These are phyloP conservation scores for Cucurbita argyrosperma DNA, from an alignment of 306 rosid genomes.

Conservation along the genomic window DNA sequence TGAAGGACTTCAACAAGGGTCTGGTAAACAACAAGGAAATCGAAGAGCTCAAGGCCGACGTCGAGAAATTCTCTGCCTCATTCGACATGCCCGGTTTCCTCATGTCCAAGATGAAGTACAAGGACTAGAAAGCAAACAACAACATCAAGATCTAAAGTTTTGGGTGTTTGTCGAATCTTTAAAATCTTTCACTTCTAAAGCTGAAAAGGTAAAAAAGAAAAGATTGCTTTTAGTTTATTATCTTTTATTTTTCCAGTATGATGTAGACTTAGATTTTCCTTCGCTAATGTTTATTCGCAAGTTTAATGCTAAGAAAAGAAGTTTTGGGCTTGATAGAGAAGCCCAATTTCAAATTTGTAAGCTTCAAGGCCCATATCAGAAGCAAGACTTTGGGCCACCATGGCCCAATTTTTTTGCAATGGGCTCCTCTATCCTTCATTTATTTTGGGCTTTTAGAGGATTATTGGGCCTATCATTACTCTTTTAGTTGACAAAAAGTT, in stretches of 20 bases:
- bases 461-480: background rate
- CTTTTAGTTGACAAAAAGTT: background rate
- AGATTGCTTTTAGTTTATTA: background rate
- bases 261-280: slow-evolving; percentile 2
- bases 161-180: background rate
- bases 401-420: background rate
- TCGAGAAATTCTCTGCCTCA: slow-evolving; percentile 60
- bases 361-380: background rate
- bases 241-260: background rate
- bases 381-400: background rate
- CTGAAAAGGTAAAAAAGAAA: background rate
- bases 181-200: background rate
- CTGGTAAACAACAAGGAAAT: slow-evolving; percentile 67
- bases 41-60: slow-evolving; percentile 66
- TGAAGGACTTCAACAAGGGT: slow-evolving; percentile 97
- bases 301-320: background rate
- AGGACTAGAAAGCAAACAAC: slow-evolving; percentile 35
- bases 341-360: background rate
- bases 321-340: background rate
- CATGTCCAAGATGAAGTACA: slow-evolving; percentile 68
- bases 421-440: background rate
- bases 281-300: background rate
- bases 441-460: background rate
- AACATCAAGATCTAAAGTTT: background rate
- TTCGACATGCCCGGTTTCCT: slow-evolving; percentile 87